phyloP scores from a whole-genome alignment of 495 filamentous ascomycete species.

The Lophium mytilinum region DNA sequence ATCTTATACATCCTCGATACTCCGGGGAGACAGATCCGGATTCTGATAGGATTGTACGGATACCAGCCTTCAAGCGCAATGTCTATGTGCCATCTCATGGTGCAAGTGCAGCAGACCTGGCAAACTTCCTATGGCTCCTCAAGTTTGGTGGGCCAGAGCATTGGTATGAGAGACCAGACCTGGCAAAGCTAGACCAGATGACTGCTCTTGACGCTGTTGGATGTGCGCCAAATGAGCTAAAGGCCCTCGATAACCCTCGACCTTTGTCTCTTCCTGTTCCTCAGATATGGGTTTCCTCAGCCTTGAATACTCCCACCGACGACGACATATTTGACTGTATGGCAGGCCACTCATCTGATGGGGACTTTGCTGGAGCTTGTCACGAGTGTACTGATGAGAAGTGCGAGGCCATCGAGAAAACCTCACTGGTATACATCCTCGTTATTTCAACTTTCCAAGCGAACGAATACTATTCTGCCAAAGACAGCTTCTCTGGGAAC shows the following conservation, averaged over 20 bases:
- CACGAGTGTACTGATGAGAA: conserved; percentile 18
- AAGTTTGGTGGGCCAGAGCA: not conserved
- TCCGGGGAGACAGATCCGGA: conserved; percentile 9
- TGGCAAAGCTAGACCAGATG: not conserved
- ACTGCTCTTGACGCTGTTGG: not conserved
- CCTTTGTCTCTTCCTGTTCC: conserved; percentile 8
- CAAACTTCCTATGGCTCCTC: not conserved
- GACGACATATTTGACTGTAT: conserved; percentile 19
- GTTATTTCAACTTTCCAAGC: conserved; percentile 13
- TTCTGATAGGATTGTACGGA: conserved; percentile 2
- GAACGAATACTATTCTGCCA: not conserved
- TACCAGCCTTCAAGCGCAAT: conserved; percentile 12
- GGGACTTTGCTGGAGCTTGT: conserved; percentile 11
- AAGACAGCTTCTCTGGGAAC: not conserved
- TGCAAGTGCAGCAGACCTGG: not conserved
- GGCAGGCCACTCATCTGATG: conserved; percentile 5
- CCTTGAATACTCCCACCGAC: conserved; percentile 16
- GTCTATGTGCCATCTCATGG: not conserved
- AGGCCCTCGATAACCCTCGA: not conserved
- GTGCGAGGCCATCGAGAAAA: conserved; percentile 12
- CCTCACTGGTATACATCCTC: conserved; percentile 10
- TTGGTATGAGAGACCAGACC: not conserved
- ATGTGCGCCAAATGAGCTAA: not conserved
- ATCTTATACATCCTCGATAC: conserved; percentile 11
- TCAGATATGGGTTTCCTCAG: conserved; percentile 13